Evolutionary conservation across 2,329 filamentous ascomycete genomes (phyloP), one percentile per base, ranked within the genome.

Genomic region (Conoideocrella luteorostrata): DNA sequence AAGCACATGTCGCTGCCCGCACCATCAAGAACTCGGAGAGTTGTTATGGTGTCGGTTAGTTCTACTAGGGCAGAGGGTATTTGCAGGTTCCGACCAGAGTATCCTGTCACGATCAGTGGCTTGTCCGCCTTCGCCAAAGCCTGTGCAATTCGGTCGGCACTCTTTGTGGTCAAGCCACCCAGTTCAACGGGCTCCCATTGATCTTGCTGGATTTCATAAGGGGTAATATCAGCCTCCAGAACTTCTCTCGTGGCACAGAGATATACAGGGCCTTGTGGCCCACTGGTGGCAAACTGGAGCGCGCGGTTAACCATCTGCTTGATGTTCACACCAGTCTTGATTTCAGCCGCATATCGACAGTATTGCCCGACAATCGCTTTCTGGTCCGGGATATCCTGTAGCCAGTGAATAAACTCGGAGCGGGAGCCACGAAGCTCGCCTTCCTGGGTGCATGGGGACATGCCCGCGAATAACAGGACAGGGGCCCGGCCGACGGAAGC

Each of bases 241-340:
- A 88, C 79, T 62, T 95, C 88, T 50, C 88, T 72, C 1, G 86
- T 84, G 1, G 84, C 87, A 44, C 76, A 79, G 4, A 95, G 68
- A 53, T 95, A 94, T 1, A 89, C 86, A 0, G 88, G 88, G 0
- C 88, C 88, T 49, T 82, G 75, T 0, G 88, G 88, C 41, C 84
- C 83, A 22, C 81, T 87, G 38, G 69, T 84, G 0, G 88, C 87
- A 57, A 93, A 94, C 53, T 88, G 86, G 44, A 95, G 63, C 0
- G 88, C 88, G 2, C 88, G 82, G 58, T 88, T 88, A 47, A 95
- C 86, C 66, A 94, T 82, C 67, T 95, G 88, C 71, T 94, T 94
- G 47, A 94, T 78, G 56, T 94, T 95, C 57, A 77, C 78, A 13
- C 87, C 88, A 2, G 84, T 84, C 67, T 89, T 90, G 62, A 95